A percentile compares a stretch with the other conserved stretches of the same genome.
Evolutionary conservation across 176 grass and related monocot genomes (phyloP).

Genomic region (Saccharum spontaneum): DNA sequence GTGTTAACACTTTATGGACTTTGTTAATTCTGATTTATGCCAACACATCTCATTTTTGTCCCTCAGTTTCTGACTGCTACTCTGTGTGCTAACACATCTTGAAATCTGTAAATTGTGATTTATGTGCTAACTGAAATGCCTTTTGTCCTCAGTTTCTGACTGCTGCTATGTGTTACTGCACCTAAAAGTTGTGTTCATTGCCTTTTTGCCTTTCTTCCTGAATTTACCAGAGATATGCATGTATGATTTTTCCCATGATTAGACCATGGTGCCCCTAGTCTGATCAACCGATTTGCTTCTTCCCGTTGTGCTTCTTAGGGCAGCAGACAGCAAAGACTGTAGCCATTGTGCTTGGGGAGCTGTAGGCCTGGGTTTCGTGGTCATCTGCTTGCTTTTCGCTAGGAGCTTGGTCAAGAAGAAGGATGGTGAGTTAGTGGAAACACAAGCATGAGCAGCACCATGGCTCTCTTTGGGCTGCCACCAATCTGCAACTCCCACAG

Average conservation of each 20-base stretch:
- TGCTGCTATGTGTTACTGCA: too few species aligned
- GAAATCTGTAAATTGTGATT: too few species aligned
- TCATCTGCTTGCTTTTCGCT: slow-evolving; percentile 96
- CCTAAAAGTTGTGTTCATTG: slow-evolving; percentile 34
- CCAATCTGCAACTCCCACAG: slow-evolving; percentile 15
- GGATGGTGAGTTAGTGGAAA: slow-evolving; percentile 64
- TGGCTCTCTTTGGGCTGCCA: not conserved
- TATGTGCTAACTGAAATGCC: too few species aligned
- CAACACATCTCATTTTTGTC: too few species aligned
- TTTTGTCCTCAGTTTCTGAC: too few species aligned
- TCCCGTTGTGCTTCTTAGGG: slow-evolving; percentile 46
- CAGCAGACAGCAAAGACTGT: slow-evolving; percentile 92
- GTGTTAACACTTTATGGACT: too few species aligned
- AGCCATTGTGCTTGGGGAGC: slow-evolving; percentile 96
- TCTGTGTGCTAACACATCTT: too few species aligned
- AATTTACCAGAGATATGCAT: slow-evolving; percentile 40
- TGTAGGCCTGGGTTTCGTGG: slow-evolving; percentile 78
- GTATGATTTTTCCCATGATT: slow-evolving; percentile 38
- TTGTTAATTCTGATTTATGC: too few species aligned
- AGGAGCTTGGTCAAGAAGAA: slow-evolving; percentile 80
- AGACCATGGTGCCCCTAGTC: slow-evolving; percentile 20
- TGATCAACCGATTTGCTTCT: slow-evolving; percentile 32
- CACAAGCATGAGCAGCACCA: not conserved
- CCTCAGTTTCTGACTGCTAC: too few species aligned
- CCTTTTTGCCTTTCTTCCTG: slow-evolving; percentile 29